Percentiles rank a stretch among this genome's conserved stretches.
Conservation (phyloP, 139 green algal species). For the Chlamydomonas sphaeroides region DNA sequence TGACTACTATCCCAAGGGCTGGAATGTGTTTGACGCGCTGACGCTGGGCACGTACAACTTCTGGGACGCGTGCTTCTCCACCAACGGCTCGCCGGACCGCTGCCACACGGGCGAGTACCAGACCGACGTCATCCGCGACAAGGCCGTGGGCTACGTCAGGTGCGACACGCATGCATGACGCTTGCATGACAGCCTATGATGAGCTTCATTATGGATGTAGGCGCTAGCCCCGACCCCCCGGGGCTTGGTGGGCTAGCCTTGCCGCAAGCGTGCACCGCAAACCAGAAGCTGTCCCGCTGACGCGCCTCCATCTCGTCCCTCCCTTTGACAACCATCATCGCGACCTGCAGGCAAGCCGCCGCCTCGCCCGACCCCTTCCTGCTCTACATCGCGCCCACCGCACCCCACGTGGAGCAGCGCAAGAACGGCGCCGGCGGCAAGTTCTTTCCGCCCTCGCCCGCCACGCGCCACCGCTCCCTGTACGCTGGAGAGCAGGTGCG, state of each 20-base stretch:
- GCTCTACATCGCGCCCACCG: constrained; percentile 30
- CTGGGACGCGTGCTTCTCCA: too few species aligned
- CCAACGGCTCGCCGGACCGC: too few species aligned
- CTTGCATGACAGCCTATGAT: too few species aligned
- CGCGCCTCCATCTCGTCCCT: too few species aligned
- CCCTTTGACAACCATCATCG: too few species aligned
- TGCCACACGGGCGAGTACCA: constrained; percentile 14
- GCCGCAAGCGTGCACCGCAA: too few species aligned
- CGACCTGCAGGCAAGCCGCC: not conserved
- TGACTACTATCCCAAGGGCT: constrained; percentile 1
- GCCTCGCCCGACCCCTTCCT: constrained; percentile 34
- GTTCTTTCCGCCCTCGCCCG: constrained; percentile 3
- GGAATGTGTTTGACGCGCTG: constrained; percentile 31
- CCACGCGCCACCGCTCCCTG: not conserved
- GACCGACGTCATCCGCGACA: constrained; percentile 47
- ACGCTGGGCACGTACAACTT: constrained; percentile 19
- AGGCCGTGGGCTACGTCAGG: constrained; percentile 20
- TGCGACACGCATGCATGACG: too few species aligned
- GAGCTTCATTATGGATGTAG: too few species aligned
- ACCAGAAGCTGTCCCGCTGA: too few species aligned
- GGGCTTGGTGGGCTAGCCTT: too few species aligned
- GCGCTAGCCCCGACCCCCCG: too few species aligned
- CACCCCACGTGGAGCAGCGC: not conserved
- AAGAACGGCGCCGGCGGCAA: not conserved
- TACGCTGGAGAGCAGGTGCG: not conserved